phyloP scores from a whole-genome alignment of 305 asterid species.

The Fraxinus baroniana region DNA sequence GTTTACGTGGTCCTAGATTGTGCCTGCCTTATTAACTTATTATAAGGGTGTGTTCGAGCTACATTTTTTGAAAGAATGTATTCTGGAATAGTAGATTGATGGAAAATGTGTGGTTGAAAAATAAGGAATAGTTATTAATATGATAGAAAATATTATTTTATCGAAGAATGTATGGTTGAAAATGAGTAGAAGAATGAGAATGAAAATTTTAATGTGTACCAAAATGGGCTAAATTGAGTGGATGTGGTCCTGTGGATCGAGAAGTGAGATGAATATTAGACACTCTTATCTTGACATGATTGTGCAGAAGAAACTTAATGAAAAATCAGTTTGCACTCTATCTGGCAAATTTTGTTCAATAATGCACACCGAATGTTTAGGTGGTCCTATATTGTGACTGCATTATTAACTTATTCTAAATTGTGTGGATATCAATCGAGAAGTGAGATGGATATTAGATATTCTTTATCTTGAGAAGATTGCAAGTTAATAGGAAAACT shows the following conservation, averaged over 20 bases:
- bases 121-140: no score
- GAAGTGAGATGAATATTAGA: background rate
- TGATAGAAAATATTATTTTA: no score
- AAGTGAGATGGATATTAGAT: background rate
- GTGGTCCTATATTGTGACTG: background rate
- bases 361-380: background rate
- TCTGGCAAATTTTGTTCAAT: background rate
- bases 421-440: background rate
- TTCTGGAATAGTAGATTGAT: no score
- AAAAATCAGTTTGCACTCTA: background rate
- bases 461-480: background rate
- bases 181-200: no score
- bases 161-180: no score
- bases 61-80: no score
- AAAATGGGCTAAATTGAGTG: background rate
- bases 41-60: no score
- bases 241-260: background rate
- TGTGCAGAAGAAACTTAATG: background rate
- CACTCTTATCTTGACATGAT: background rate
- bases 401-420: background rate
- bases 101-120: no score
- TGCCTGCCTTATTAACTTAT: background rate
- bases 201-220: no score
- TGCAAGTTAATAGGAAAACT: background rate
- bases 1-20: background rate